Evolutionary conservation across 805 yeast genomes (phyloP).

Genomic region (Blastobotrys terrestris): DNA sequence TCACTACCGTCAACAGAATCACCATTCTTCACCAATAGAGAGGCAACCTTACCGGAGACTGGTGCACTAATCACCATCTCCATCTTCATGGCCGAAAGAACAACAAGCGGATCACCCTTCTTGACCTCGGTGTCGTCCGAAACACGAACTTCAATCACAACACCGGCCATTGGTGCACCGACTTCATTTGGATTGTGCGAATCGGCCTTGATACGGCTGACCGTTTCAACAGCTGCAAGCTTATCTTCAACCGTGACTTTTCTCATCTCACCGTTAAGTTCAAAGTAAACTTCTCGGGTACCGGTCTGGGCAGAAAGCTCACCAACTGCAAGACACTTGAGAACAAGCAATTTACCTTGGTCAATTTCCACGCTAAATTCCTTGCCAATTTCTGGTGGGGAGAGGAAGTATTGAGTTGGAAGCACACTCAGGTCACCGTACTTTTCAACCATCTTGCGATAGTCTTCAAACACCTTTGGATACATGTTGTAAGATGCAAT

Average conservation of each 20-base stretch:
- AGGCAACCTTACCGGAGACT: conserved; percentile 75
- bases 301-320: conserved; percentile 82
- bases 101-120: conserved; percentile 95
- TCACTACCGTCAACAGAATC: conserved; percentile 96
- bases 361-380: conserved; percentile 86
- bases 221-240: conserved; percentile 75
- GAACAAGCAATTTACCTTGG: conserved; percentile 87
- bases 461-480: conserved; percentile 94
- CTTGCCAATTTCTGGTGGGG: conserved; percentile 82
- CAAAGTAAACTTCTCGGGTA: conserved; percentile 92
- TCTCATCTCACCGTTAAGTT: conserved; percentile 97
- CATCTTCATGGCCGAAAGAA: conserved; percentile 98
- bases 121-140: conserved; percentile 82
- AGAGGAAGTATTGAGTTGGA: conserved; percentile 86
- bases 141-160: conserved; percentile 88
- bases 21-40: conserved; percentile 75
- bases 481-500: conserved; percentile 96
- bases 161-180: conserved; percentile 99
- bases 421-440: conserved; percentile 91
- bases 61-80: conserved; percentile 98
- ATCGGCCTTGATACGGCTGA: conserved; percentile 87
- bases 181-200: conserved; percentile 81
- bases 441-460: conserved; percentile 61
- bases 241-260: conserved; percentile 89
- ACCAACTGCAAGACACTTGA: conserved; percentile 89